Conservation (phyloP, 768 basidiomycete genomes). For the Auricularia sp. region DNA sequence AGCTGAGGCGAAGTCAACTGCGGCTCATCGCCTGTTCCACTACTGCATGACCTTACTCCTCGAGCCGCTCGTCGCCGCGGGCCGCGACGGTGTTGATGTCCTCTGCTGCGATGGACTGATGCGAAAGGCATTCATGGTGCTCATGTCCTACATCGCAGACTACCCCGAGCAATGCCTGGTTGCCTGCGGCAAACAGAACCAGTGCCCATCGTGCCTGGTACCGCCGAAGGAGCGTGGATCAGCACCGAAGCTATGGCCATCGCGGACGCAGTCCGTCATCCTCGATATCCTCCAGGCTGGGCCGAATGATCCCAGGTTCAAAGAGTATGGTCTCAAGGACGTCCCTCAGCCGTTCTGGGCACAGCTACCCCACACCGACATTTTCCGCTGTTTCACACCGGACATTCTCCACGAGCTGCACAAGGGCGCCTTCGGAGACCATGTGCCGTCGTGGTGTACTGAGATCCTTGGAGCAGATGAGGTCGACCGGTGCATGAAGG, state of each 20-base stretch:
- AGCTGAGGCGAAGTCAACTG: slow-evolving; percentile 34
- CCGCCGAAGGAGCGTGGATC: slow-evolving; percentile 5
- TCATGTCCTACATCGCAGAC: slow-evolving; percentile 17
- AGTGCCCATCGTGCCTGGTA: slow-evolving; percentile 10
- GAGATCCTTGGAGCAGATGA: slow-evolving; percentile 7
- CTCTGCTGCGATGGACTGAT: slow-evolving; percentile 26
- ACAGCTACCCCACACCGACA: slow-evolving; percentile 29
- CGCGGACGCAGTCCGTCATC: background rate
- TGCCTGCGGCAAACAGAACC: slow-evolving; percentile 10
- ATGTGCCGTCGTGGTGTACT: slow-evolving; percentile 27
- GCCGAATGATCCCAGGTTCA: background rate
- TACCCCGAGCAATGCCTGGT: slow-evolving; percentile 17
- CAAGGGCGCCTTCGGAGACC: slow-evolving; percentile 38
- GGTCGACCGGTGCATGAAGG: slow-evolving; percentile 11
- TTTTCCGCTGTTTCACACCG: slow-evolving; percentile 28
- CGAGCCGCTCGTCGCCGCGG: slow-evolving; percentile 20
- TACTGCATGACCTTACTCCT: slow-evolving; percentile 25
- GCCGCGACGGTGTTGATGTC: slow-evolving; percentile 24
- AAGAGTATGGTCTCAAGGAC: background rate
- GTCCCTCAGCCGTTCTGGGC: slow-evolving; percentile 28
- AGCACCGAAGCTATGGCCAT: background rate
- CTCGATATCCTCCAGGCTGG: background rate
- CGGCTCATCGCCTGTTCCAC: slow-evolving; percentile 26
- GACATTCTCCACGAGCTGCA: slow-evolving; percentile 38
- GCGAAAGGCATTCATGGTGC: slow-evolving; percentile 13